Evolutionary conservation across 1,284 basidiomycete genomes (phyloP).

Genomic region (Leccinum subfulvum): DNA sequence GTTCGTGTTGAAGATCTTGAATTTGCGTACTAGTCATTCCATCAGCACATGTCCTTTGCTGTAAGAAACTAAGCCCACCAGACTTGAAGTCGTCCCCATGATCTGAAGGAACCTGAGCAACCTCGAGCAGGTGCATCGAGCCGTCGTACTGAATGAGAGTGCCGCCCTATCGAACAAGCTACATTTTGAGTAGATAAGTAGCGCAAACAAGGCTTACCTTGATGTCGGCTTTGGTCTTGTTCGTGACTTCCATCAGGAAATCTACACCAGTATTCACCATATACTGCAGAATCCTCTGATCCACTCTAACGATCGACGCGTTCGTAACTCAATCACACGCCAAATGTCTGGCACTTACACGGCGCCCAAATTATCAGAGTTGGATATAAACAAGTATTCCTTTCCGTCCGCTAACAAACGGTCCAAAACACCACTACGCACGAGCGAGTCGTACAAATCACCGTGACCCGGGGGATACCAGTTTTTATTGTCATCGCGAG

Average conservation of each 20-base stretch:
- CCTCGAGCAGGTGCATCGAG: slow-evolving; percentile 89
- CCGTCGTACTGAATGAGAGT: slow-evolving; percentile 96
- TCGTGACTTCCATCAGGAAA: slow-evolving; percentile 98
- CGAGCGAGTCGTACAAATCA: slow-evolving; percentile 89
- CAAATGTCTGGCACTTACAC: slow-evolving; percentile 88
- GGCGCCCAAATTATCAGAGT: slow-evolving; percentile 97
- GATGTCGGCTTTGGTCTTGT: slow-evolving; percentile 99
- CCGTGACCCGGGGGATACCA: slow-evolving; percentile 99
- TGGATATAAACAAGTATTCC: slow-evolving; percentile 98
- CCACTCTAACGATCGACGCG: slow-evolving; percentile 48
- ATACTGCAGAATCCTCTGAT: slow-evolving; percentile 81
- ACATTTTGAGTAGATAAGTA: not conserved
- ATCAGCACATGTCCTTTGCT: not conserved
- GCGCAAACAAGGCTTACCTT: slow-evolving; percentile 33
- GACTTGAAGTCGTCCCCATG: slow-evolving; percentile 98
- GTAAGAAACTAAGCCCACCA: slow-evolving; percentile 6
- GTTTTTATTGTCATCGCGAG: slow-evolving; percentile 79
- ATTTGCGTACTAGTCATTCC: slow-evolving; percentile 59
- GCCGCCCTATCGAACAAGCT: slow-evolving; percentile 66
- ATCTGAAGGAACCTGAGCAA: slow-evolving; percentile 95
- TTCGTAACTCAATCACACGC: slow-evolving; percentile 19
- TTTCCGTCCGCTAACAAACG: slow-evolving; percentile 92
- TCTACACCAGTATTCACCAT: slow-evolving; percentile 85
- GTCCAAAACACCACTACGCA: slow-evolving; percentile 93
- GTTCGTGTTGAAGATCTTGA: slow-evolving; percentile 96